A percentile compares a stretch with the other conserved stretches of the same genome.
phyloP scores from a whole-genome alignment of 768 basidiomycete genomes.

The Mycena belliarum region DNA sequence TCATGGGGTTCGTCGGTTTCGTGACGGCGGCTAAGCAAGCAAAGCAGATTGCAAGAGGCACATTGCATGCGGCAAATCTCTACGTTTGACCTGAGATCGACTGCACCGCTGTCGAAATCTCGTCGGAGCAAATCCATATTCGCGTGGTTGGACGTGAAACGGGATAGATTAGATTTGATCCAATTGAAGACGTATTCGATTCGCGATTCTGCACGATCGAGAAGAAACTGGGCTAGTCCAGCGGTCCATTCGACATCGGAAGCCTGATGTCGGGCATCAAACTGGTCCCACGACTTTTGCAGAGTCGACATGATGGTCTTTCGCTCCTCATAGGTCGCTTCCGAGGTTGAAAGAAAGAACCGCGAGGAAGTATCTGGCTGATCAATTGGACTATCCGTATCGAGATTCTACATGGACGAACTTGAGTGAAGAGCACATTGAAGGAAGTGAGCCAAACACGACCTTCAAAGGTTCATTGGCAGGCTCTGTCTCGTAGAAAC shows the following conservation, averaged over 20 bases:
- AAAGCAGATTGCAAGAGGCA: constrained; percentile 46
- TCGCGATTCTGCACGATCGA: constrained; percentile 39
- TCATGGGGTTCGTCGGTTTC: constrained; percentile 40
- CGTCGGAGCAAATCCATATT: constrained; percentile 47
- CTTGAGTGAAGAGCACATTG: too few species aligned
- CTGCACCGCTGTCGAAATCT: constrained; percentile 39
- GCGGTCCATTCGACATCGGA: constrained; percentile 45
- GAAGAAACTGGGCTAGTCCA: constrained; percentile 39
- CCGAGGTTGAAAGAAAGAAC: constrained; percentile 30
- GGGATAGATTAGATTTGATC: constrained; percentile 47
- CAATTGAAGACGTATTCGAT: constrained; percentile 50
- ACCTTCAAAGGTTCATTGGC: constrained; percentile 55
- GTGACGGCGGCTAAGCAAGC: constrained; percentile 47
- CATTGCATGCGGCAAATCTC: constrained; percentile 54
- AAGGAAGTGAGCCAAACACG: not conserved
- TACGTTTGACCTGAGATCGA: constrained; percentile 46
- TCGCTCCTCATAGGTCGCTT: constrained; percentile 24
- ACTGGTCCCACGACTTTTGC: constrained; percentile 33
- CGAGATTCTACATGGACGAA: constrained; percentile 43
- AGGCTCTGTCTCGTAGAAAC: constrained; percentile 45
- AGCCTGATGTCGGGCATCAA: constrained; percentile 32
- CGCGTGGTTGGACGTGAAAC: constrained; percentile 47
- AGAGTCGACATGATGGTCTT: constrained; percentile 20
- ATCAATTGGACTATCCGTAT: constrained; percentile 44
- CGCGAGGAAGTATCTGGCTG: constrained; percentile 34